Conservation (phyloP, 345 rosid genomes). For the Cardamine chenopodiifolia region DNA sequence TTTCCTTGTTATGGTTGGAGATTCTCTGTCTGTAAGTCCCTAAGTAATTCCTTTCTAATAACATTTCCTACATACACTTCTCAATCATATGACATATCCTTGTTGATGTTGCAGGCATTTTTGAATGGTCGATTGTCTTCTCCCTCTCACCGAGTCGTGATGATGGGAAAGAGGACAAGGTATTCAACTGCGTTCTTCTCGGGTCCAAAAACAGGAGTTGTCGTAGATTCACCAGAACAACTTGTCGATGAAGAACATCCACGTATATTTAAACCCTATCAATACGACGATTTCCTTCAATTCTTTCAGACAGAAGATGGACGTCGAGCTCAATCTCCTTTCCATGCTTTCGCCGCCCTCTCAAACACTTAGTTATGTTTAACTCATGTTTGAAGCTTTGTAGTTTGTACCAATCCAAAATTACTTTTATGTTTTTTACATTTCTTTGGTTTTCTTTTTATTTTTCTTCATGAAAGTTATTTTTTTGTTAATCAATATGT, state of each 20-base stretch:
- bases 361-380: neutral
- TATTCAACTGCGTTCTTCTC: constrained; percentile 62
- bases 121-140: constrained; percentile 59
- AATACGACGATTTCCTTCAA: constrained; percentile 44
- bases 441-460: neutral
- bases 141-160: constrained; percentile 63
- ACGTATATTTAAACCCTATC: constrained; percentile 54
- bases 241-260: constrained; percentile 60
- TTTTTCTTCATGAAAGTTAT: neutral
- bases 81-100: neutral
- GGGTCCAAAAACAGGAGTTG: constrained; percentile 46
- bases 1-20: constrained; percentile 55
- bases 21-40: constrained; percentile 50
- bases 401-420: neutral
- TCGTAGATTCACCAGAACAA: constrained; percentile 55
- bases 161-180: constrained; percentile 55
- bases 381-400: neutral
- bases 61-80: neutral
- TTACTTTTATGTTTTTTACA: neutral
- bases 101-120: constrained; percentile 57
- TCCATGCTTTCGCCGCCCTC: constrained; percentile 49
- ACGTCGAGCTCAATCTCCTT: constrained; percentile 39
- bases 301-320: constrained; percentile 51
- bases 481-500: neutral
- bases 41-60: neutral